These are phyloP conservation scores for Solanum hybrid DNA, from an alignment of 305 asterid species.

Conservation along the genomic window DNA sequence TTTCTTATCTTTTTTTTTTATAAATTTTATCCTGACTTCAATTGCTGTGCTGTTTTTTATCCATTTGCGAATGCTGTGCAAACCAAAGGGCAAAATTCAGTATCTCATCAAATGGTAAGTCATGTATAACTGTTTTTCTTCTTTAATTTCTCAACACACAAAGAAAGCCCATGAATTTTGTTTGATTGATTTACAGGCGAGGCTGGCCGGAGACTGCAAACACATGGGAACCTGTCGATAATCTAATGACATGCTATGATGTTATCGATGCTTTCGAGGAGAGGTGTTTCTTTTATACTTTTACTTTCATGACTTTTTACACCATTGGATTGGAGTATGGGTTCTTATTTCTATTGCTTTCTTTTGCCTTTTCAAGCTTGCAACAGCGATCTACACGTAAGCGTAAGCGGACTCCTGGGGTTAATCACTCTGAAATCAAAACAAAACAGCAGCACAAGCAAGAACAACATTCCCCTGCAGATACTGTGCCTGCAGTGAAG, in stretches of 20 bases:
- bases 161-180: not conserved
- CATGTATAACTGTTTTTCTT: not conserved
- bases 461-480: slow-evolving; percentile 38
- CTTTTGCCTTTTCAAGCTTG: slow-evolving; percentile 10
- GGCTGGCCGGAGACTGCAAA: slow-evolving; percentile 70
- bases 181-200: slow-evolving; percentile 36
- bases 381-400: not conserved
- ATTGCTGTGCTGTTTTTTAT: not conserved
- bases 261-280: slow-evolving; percentile 55
- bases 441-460: slow-evolving; percentile 23
- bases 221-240: slow-evolving; percentile 71
- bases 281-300: slow-evolving; percentile 25
- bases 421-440: slow-evolving; percentile 3
- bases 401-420: slow-evolving; percentile 4
- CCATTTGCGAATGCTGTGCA: slow-evolving; percentile 19
- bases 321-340: not conserved
- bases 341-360: not conserved
- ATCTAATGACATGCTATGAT: slow-evolving; percentile 49
- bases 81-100: slow-evolving; percentile 54
- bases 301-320: not conserved
- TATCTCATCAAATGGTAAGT: slow-evolving; percentile 77
- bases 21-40: not conserved
- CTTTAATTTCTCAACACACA: not conserved
- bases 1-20: too few species aligned
- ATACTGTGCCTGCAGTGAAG: slow-evolving; percentile 40